phyloP scores from a whole-genome alignment of 1,284 basidiomycete species.

The Mycosarcoma maydis region DNA sequence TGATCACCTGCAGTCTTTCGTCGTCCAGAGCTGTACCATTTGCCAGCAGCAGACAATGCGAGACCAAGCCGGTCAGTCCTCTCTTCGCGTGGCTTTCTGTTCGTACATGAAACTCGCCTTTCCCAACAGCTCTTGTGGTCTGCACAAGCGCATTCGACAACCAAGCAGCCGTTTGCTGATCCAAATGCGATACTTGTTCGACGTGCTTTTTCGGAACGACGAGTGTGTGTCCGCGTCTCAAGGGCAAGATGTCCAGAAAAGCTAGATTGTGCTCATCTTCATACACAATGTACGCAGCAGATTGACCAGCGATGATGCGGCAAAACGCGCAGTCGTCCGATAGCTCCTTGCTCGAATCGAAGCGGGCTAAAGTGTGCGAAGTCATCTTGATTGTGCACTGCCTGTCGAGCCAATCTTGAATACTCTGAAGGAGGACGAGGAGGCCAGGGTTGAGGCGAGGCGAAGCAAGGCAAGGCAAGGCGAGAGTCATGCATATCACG shows the following conservation, averaged over 20 bases:
- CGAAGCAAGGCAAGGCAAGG: too few species aligned
- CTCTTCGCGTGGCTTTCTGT: too few species aligned
- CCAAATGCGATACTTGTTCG: slow-evolving; percentile 17
- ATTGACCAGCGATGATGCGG: slow-evolving; percentile 19
- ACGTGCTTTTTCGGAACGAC: slow-evolving; percentile 50
- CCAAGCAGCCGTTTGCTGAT: slow-evolving; percentile 19
- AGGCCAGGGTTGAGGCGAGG: neutral
- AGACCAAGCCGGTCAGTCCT: too few species aligned
- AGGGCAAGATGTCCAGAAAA: slow-evolving; percentile 78
- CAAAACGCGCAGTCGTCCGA: slow-evolving; percentile 47
- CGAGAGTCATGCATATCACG: too few species aligned
- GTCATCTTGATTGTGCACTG: slow-evolving; percentile 20
- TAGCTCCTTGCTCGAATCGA: slow-evolving; percentile 27
- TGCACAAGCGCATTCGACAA: slow-evolving; percentile 37
- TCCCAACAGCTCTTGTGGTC: slow-evolving; percentile 40
- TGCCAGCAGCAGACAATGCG: too few species aligned
- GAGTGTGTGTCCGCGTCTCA: slow-evolving; percentile 70
- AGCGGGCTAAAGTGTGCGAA: slow-evolving; percentile 39
- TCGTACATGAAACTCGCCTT: slow-evolving; percentile 28
- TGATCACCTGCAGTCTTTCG: slow-evolving; percentile 54
- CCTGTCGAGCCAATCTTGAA: neutral
- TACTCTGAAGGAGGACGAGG: neutral
- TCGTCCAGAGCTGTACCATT: slow-evolving; percentile 42
- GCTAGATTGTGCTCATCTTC: slow-evolving; percentile 74
- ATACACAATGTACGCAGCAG: slow-evolving; percentile 40